phyloP scores from a whole-genome alignment of 768 basidiomycete genomes.

The Xerocomellus intermedius region DNA sequence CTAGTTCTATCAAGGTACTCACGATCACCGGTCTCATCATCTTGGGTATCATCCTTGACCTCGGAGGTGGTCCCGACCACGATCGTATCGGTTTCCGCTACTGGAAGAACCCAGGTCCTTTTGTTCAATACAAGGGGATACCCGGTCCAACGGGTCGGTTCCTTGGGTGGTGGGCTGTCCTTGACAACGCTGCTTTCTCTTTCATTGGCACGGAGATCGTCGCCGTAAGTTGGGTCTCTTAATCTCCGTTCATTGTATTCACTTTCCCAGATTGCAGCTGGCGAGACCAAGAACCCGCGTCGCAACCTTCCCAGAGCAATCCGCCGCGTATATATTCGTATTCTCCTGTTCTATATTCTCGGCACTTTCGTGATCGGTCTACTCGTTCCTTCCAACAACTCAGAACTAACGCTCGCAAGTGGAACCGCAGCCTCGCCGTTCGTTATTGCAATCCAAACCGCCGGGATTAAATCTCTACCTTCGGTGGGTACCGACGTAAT shows the following conservation, averaged over 20 bases:
- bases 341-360: conserved; percentile 75
- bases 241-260: neutral
- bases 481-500: conserved; percentile 46
- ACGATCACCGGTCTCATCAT: conserved; percentile 74
- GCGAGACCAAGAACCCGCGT: conserved; percentile 88
- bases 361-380: conserved; percentile 78
- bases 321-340: conserved; percentile 67
- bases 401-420: conserved; percentile 45
- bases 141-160: conserved; percentile 73
- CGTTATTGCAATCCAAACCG: conserved; percentile 82
- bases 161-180: conserved; percentile 64
- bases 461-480: conserved; percentile 86
- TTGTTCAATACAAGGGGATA: conserved; percentile 68
- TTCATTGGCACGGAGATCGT: conserved; percentile 95
- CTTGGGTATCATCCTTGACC: conserved; percentile 72
- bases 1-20: conserved; percentile 82
- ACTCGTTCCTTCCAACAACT: conserved; percentile 72
- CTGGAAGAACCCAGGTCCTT: conserved; percentile 89
- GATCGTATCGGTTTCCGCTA: conserved; percentile 61
- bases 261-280: conserved; percentile 67
- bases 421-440: conserved; percentile 80
- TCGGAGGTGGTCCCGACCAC: conserved; percentile 84
- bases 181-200: conserved; percentile 90
- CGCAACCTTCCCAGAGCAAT: conserved; percentile 57
- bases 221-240: conserved; percentile 51